phyloP scores from a whole-genome alignment of 495 filamentous ascomycete genomes.

The Daldinia childiae region DNA sequence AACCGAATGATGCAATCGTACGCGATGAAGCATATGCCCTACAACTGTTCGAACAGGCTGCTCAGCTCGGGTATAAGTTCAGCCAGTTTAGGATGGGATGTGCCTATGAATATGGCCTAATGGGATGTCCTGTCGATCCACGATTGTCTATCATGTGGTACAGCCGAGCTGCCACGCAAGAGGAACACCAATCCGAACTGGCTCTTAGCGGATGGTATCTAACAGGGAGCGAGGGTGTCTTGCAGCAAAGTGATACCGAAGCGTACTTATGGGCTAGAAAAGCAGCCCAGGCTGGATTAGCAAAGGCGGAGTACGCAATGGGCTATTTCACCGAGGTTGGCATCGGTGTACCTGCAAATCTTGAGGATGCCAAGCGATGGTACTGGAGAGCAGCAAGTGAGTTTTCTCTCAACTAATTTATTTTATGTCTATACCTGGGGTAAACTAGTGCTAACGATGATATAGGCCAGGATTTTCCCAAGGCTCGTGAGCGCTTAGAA shows the following conservation, averaged over 20 bases:
- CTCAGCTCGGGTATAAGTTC: slow-evolving; percentile 91
- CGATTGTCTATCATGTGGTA: slow-evolving; percentile 92
- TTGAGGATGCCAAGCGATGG: slow-evolving; percentile 97
- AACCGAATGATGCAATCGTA: slow-evolving; percentile 73
- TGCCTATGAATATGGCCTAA: slow-evolving; percentile 87
- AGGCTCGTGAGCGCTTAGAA: slow-evolving; percentile 89
- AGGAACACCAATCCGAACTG: slow-evolving; percentile 93
- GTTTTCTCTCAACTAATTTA: slow-evolving; percentile 49
- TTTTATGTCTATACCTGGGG: neutral
- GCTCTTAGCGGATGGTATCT: slow-evolving; percentile 96
- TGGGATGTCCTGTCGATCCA: slow-evolving; percentile 84
- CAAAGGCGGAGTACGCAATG: slow-evolving; percentile 97
- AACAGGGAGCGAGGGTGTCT: slow-evolving; percentile 85
- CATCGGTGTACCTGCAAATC: slow-evolving; percentile 83
- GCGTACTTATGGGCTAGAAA: slow-evolving; percentile 98
- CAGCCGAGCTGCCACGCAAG: slow-evolving; percentile 87
- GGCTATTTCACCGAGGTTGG: slow-evolving; percentile 97
- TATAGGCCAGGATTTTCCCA: slow-evolving; percentile 90
- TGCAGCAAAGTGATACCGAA: slow-evolving; percentile 93
- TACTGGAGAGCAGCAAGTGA: slow-evolving; percentile 97
- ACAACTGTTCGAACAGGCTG: slow-evolving; percentile 85
- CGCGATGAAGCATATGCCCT: slow-evolving; percentile 82
- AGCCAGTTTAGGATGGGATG: slow-evolving; percentile 90
- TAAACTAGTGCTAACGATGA: slow-evolving; percentile 29
- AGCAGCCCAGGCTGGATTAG: slow-evolving; percentile 81